phyloP scores from a whole-genome alignment of 768 basidiomycete genomes.

The Auricularia heimuer region DNA sequence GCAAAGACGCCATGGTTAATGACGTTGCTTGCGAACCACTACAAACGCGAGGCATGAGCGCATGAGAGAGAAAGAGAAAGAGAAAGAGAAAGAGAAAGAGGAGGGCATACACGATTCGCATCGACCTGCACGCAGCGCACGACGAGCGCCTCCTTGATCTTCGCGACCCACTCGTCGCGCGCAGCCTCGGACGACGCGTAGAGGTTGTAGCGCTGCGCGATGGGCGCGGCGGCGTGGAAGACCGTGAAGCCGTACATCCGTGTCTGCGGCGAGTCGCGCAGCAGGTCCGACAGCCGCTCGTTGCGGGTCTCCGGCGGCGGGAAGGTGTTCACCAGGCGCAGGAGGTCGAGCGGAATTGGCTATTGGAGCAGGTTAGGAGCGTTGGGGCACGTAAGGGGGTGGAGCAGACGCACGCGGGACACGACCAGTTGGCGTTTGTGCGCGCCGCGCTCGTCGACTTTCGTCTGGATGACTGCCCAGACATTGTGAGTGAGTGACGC shows the following conservation, averaged over 20 bases:
- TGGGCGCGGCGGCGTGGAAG: constrained; percentile 53
- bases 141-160: constrained; percentile 51
- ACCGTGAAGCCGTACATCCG: constrained; percentile 69
- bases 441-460: constrained; percentile 30
- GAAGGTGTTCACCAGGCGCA: constrained; percentile 61
- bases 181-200: constrained; percentile 49
- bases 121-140: constrained; percentile 59
- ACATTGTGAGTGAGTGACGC: constrained; percentile 25
- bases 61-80: background rate
- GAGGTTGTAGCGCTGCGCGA: constrained; percentile 58
- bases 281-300: constrained; percentile 39
- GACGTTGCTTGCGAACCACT: constrained; percentile 57
- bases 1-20: constrained; percentile 58
- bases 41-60: too few relatives aligned
- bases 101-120: constrained; percentile 60
- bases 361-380: constrained; percentile 19
- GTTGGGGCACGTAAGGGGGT: too few relatives aligned
- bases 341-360: constrained; percentile 73
- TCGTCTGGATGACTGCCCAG: constrained; percentile 41
- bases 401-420: constrained; percentile 44
- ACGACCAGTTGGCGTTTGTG: constrained; percentile 40
- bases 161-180: constrained; percentile 54
- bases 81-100: background rate
- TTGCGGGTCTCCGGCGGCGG: constrained; percentile 50
- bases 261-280: background rate